Conservation (phyloP, 192 early-diverging fungal genomes). For the Funneliformis mosseae region DNA sequence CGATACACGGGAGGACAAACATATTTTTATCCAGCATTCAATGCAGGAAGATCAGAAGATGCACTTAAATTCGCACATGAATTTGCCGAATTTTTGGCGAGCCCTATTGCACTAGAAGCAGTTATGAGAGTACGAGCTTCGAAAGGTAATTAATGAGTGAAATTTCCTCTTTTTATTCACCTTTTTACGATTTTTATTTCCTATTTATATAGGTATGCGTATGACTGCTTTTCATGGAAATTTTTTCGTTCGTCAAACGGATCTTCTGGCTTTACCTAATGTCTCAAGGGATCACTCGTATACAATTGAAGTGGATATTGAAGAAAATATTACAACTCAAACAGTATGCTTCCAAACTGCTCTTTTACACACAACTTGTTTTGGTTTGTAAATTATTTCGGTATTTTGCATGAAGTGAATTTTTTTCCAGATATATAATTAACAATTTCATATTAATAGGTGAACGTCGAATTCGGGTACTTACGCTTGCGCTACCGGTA, state of each 20-base stretch:
- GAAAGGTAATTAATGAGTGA: constrained; percentile 55
- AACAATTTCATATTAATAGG: constrained; percentile 39
- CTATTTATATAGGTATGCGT: constrained; percentile 47
- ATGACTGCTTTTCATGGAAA: constrained; percentile 94
- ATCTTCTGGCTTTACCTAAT: constrained; percentile 88
- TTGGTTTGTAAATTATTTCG: constrained; percentile 46
- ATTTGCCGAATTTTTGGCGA: constrained; percentile 76
- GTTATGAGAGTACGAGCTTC: constrained; percentile 92
- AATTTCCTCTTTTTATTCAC: neutral
- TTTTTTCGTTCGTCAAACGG: constrained; percentile 95
- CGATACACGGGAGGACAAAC: constrained; percentile 89
- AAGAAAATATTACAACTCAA: constrained; percentile 72
- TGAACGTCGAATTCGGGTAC: constrained; percentile 91
- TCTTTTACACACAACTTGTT: constrained; percentile 84
- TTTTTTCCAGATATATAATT: neutral
- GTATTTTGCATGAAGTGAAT: neutral
- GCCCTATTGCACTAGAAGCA: constrained; percentile 85
- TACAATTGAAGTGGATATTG: constrained; percentile 77
- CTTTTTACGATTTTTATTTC: neutral
- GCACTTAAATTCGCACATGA: constrained; percentile 83
- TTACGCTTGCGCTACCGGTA: constrained; percentile 88
- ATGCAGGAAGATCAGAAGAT: constrained; percentile 80
- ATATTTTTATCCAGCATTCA: constrained; percentile 89
- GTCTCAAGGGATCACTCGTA: constrained; percentile 92
- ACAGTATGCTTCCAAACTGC: constrained; percentile 95